Evolutionary conservation across 805 yeast species (phyloP).

Genomic region (Torulaspora maleeae): DNA sequence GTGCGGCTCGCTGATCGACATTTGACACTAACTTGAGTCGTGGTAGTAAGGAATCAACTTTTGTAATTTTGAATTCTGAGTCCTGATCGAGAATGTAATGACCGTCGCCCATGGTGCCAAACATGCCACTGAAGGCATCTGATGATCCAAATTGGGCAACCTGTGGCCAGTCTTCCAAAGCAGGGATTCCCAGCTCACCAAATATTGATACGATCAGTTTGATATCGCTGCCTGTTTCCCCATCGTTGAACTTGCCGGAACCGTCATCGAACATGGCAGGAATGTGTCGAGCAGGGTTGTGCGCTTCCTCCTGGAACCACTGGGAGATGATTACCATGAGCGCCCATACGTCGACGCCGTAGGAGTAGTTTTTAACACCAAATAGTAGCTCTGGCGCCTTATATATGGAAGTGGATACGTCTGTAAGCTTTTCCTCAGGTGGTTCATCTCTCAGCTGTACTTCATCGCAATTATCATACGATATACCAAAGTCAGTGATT

Average conservation of each 20-base stretch:
- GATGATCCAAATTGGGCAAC: conserved; percentile 28
- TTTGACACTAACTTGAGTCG: conserved; percentile 17
- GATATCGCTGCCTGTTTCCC: conserved; percentile 49
- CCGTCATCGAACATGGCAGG: conserved; percentile 33
- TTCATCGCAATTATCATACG: conserved; percentile 37
- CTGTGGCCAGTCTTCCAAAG: conserved; percentile 40
- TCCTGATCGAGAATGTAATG: conserved; percentile 18
- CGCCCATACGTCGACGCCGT: conserved; percentile 69
- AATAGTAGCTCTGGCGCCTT: conserved; percentile 74
- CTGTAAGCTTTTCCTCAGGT: conserved; percentile 36
- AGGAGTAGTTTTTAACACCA: conserved; percentile 50
- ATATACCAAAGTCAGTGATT: conserved; percentile 66
- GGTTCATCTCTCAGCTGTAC: conserved; percentile 26
- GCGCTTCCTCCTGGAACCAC: conserved; percentile 39
- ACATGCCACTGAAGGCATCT: conserved; percentile 34
- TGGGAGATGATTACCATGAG: conserved; percentile 55
- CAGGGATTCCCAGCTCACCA: conserved; percentile 59
- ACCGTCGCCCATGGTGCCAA: conserved; percentile 30
- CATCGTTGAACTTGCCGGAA: conserved; percentile 13
- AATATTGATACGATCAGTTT: conserved; percentile 54
- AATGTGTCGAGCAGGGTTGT: conserved; percentile 10
- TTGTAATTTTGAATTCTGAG: conserved; percentile 10
- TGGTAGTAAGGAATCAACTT: conserved; percentile 21
- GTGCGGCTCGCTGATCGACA: conserved; percentile 4
- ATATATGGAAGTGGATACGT: conserved; percentile 63